A percentile compares a stretch with the other conserved stretches of the same genome.
These are phyloP conservation scores for Mucuna pruriens DNA, from an alignment of 306 rosid genomes.

Conservation along the genomic window DNA sequence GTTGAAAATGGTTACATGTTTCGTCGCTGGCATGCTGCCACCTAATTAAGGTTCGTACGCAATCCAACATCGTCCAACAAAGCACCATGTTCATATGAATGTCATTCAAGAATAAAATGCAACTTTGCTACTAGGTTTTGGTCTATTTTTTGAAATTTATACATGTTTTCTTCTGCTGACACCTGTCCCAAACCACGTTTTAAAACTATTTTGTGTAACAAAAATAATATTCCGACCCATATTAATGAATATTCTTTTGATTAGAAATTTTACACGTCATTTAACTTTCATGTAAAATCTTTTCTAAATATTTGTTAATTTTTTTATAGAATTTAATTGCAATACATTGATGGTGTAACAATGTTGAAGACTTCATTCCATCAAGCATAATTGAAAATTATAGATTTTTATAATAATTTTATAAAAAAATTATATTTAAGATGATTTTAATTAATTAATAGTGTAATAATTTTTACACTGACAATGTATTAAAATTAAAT, in stretches of 20 bases:
- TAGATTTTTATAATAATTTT: neutral
- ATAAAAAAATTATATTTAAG: neutral
- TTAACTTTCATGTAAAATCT: neutral
- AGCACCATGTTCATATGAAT: conserved; percentile 5
- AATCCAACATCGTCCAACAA: conserved; percentile 2
- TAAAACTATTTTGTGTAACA: neutral
- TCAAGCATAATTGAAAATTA: neutral
- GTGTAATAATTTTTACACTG: neutral
- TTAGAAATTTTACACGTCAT: neutral
- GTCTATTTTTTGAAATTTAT: neutral
- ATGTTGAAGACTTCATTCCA: neutral
- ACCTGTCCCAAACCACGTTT: neutral
- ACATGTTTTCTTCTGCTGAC: neutral
- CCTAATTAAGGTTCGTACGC: conserved; percentile 4
- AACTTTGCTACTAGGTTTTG: conserved; percentile 16
- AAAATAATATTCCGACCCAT: neutral
- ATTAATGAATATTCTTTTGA: neutral
- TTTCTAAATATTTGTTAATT: neutral
- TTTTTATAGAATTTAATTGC: neutral
- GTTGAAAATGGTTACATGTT: conserved; percentile 25
- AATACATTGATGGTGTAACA: neutral
- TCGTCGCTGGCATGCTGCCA: conserved; percentile 26
- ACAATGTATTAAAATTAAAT: neutral
- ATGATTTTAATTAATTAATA: neutral
- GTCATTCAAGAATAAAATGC: conserved; percentile 1